Percentiles rank a stretch among this genome's conserved stretches.
These are phyloP conservation scores for Dactylellina sp. DNA, from an alignment of 2,329 filamentous ascomycete species.

Conservation along the genomic window DNA sequence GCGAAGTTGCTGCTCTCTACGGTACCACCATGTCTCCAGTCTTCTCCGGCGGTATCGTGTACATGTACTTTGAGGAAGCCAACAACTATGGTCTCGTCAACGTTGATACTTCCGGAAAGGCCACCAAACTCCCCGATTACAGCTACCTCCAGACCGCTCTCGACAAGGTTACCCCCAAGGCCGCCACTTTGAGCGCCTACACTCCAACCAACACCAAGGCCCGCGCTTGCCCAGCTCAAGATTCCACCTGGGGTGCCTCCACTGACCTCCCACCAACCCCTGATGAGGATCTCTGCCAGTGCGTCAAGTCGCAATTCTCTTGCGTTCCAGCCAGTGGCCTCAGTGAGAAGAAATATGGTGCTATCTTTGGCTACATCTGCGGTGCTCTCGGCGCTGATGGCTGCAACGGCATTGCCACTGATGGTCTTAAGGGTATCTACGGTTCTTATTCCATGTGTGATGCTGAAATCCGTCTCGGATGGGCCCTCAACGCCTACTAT, in stretches of 20 bases:
- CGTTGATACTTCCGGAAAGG: slow-evolving; percentile 69
- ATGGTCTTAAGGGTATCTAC: slow-evolving; percentile 76
- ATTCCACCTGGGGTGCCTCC: slow-evolving; percentile 76
- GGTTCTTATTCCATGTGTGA: slow-evolving; percentile 84
- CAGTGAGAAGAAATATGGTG: slow-evolving; percentile 71
- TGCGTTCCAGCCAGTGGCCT: slow-evolving; percentile 76
- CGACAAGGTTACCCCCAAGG: slow-evolving; percentile 74
- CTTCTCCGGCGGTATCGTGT: slow-evolving; percentile 96
- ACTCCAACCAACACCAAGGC: slow-evolving; percentile 77
- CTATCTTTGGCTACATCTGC: slow-evolving; percentile 81
- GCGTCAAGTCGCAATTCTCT: slow-evolving; percentile 80
- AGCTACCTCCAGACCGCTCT: slow-evolving; percentile 77
- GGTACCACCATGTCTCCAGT: slow-evolving; percentile 82
- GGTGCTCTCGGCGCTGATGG: slow-evolving; percentile 63
- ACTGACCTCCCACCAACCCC: slow-evolving; percentile 82
- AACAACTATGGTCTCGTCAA: slow-evolving; percentile 88
- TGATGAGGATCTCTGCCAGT: slow-evolving; percentile 81
- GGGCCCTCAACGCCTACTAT: slow-evolving; percentile 80
- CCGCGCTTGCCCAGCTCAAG: slow-evolving; percentile 76
- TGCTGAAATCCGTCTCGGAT: slow-evolving; percentile 76
- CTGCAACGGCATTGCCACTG: slow-evolving; percentile 76
- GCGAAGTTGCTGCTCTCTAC: slow-evolving; percentile 86
- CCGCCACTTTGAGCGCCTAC: slow-evolving; percentile 76
- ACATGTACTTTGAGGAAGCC: slow-evolving; percentile 94
- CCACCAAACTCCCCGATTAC: slow-evolving; percentile 79